Percentiles rank a stretch among this genome's conserved stretches.
Evolutionary conservation across 129 eudicot genomes (phyloP).

Genomic region (Helichrysum umbraculigerum): DNA sequence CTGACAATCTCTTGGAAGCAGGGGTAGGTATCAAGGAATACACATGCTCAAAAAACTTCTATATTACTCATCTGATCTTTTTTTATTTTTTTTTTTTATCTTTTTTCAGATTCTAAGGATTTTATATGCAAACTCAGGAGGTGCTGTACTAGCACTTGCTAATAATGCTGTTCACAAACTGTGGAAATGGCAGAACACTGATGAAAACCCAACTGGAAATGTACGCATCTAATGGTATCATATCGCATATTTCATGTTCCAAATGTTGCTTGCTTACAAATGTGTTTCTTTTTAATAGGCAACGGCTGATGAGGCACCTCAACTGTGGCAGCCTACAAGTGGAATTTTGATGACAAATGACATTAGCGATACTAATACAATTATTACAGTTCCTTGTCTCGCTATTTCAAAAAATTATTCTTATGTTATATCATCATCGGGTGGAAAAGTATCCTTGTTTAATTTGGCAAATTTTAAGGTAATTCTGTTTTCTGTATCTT

Average conservation of each 20-base stretch:
- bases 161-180: slow-evolving; percentile 58
- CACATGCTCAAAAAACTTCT: not conserved
- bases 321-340: slow-evolving; percentile 67
- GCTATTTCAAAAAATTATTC: slow-evolving; percentile 52
- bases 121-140: slow-evolving; percentile 56
- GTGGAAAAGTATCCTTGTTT: slow-evolving; percentile 42
- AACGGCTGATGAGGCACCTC: slow-evolving; percentile 47
- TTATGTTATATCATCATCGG: slow-evolving; percentile 52
- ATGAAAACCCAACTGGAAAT: slow-evolving; percentile 40
- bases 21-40: slow-evolving; percentile 32
- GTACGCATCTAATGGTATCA: slow-evolving; percentile 28
- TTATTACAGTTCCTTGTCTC: slow-evolving; percentile 39
- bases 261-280: slow-evolving; percentile 1
- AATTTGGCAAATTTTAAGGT: slow-evolving; percentile 41
- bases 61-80: not conserved
- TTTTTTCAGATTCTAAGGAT: slow-evolving; percentile 56
- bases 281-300: slow-evolving; percentile 44
- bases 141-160: slow-evolving; percentile 59
- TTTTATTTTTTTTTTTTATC: not conserved
- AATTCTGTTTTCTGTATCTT: not conserved
- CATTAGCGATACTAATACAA: slow-evolving; percentile 41
- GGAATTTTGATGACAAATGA: slow-evolving; percentile 72
- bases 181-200: slow-evolving; percentile 66
- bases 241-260: not conserved
- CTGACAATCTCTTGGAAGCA: slow-evolving; percentile 47